These are phyloP conservation scores for Trametes coccinea DNA, from an alignment of 768 basidiomycete species.

Conservation along the genomic window DNA sequence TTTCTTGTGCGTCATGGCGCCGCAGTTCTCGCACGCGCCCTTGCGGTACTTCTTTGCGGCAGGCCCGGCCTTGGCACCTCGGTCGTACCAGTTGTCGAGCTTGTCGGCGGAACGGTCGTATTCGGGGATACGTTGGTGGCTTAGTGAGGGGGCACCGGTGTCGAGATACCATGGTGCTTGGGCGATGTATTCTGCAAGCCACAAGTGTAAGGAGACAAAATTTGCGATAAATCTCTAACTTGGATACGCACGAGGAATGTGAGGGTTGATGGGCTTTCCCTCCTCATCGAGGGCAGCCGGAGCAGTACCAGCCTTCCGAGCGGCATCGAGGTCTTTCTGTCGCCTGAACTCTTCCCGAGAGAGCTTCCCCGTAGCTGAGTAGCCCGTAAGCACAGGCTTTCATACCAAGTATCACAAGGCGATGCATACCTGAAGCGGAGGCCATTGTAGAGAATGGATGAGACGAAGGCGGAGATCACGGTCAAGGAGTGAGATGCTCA, in stretches of 20 bases:
- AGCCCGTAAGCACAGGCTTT: neutral
- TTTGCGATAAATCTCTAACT: neutral
- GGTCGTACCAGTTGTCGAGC: slow-evolving; percentile 90
- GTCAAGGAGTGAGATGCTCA: neutral
- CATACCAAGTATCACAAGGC: neutral
- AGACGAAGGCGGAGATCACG: neutral
- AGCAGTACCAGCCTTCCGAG: slow-evolving; percentile 97
- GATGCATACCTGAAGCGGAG: slow-evolving; percentile 21
- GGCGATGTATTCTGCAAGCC: slow-evolving; percentile 84
- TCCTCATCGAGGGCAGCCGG: slow-evolving; percentile 95
- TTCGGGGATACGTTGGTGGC: slow-evolving; percentile 83
- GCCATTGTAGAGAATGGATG: slow-evolving; percentile 16
- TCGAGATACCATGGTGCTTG: slow-evolving; percentile 99
- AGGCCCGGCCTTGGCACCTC: slow-evolving; percentile 81
- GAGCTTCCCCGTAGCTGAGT: slow-evolving; percentile 66
- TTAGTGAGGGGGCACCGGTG: slow-evolving; percentile 89
- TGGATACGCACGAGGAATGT: slow-evolving; percentile 79
- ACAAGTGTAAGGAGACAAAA: neutral
- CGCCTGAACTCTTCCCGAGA: slow-evolving; percentile 93
- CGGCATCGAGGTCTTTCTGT: slow-evolving; percentile 96
- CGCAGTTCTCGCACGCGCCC: slow-evolving; percentile 99
- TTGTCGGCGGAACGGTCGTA: slow-evolving; percentile 63
- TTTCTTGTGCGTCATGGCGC: slow-evolving; percentile 90
- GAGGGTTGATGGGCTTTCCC: slow-evolving; percentile 95
- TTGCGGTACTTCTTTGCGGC: slow-evolving; percentile 97